phyloP scores from a whole-genome alignment of 331 rosid species.

The Erythrophleum ivorense region DNA sequence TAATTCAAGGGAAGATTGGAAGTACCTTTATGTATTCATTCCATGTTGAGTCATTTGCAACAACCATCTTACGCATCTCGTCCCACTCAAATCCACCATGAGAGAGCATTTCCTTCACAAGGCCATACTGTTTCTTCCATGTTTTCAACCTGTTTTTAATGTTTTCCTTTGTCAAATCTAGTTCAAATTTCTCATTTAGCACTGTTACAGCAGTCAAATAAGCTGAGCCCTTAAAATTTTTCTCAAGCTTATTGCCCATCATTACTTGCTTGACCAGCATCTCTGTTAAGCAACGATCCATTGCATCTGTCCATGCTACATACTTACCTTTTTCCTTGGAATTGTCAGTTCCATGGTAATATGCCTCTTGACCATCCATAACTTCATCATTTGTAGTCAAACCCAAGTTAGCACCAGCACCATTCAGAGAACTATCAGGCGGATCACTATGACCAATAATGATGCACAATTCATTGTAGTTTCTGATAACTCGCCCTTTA shows the following conservation, averaged over 20 bases:
- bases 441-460: constrained; percentile 55
- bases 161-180: constrained; percentile 56
- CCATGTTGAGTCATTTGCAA: constrained; percentile 58
- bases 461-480: constrained; percentile 53
- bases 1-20: constrained; percentile 28
- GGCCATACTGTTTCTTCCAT: constrained; percentile 56
- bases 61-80: constrained; percentile 52
- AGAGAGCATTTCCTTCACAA: constrained; percentile 55
- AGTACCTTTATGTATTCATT: constrained; percentile 55
- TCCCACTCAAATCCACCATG: constrained; percentile 60
- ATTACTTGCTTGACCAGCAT: constrained; percentile 54
- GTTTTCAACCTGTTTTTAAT: constrained; percentile 50
- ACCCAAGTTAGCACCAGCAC: constrained; percentile 40
- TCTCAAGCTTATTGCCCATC: constrained; percentile 61
- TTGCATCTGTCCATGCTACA: constrained; percentile 59
- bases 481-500: constrained; percentile 55
- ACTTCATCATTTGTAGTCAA: constrained; percentile 46
- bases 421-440: constrained; percentile 40
- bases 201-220: constrained; percentile 49
- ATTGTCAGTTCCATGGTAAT: constrained; percentile 37
- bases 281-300: constrained; percentile 58
- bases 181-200: constrained; percentile 57
- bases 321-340: constrained; percentile 44
- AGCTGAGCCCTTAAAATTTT: constrained; percentile 54
- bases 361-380: constrained; percentile 46